Percentiles rank a stretch among this genome's conserved stretches.
phyloP scores from a whole-genome alignment of 2,329 filamentous ascomycete genomes.

The Calonectria pseudoreteaudii region DNA sequence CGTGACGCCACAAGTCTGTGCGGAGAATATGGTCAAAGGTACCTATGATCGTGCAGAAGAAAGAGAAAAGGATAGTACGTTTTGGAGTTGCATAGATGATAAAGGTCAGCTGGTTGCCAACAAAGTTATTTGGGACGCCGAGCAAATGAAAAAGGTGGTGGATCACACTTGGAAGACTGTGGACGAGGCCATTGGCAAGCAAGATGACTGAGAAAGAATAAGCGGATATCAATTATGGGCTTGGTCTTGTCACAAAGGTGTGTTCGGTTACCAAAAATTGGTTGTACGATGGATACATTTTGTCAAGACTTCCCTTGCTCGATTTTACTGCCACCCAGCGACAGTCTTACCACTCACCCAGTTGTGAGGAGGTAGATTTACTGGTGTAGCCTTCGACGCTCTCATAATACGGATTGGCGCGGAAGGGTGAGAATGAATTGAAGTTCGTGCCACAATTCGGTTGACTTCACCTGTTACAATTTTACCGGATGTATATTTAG shows the following conservation, averaged over 20 bases:
- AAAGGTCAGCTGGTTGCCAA: constrained; percentile 43
- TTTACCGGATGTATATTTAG: too few relatives aligned
- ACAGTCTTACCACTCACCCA: too few relatives aligned
- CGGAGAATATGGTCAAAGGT: constrained; percentile 42
- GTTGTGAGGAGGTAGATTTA: constrained; percentile 66
- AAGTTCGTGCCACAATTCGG: constrained; percentile 87
- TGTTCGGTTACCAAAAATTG: background rate
- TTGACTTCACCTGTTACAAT: too few relatives aligned
- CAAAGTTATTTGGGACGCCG: constrained; percentile 44
- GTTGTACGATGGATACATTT: background rate
- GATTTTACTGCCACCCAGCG: too few relatives aligned
- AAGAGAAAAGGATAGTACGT: constrained; percentile 33
- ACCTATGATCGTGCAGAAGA: constrained; percentile 17
- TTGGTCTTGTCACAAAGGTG: background rate
- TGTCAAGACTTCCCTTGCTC: too few relatives aligned
- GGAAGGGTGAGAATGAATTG: constrained; percentile 84
- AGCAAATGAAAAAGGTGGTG: constrained; percentile 42
- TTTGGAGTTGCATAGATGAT: constrained; percentile 44
- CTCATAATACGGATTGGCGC: constrained; percentile 76
- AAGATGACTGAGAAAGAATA: background rate
- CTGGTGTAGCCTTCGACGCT: constrained; percentile 84
- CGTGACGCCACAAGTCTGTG: constrained; percentile 43
- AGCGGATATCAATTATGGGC: background rate
- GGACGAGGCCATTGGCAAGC: constrained; percentile 33
- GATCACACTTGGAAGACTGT: constrained; percentile 48